Evolutionary conservation across 2,329 filamentous ascomycete species (phyloP), one percentile per base, ranked within the genome.

Genomic region (Aureobasidium melanogenum): DNA sequence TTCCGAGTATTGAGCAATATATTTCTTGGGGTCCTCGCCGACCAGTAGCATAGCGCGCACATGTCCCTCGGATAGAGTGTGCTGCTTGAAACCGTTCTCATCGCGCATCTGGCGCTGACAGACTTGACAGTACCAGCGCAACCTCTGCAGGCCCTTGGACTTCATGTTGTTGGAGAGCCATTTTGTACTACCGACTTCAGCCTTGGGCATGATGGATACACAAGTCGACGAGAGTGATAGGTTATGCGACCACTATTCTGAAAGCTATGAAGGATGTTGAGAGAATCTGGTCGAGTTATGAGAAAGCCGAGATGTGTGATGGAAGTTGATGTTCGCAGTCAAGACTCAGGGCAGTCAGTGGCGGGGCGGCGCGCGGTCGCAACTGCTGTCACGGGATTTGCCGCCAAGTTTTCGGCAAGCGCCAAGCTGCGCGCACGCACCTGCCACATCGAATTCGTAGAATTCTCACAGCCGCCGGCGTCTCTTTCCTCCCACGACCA

Each of bases 121-220:
- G 6, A 88, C 84, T 71, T 81, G 80, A 71, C 92, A 97, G 77
- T 92, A 97, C 89, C 91, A 99, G 72, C 93, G 84, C 59, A 99
- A 80, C 7, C 93, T 83, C 70, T 94, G 88, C 17, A 85, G 74
- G 44, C 86, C 86, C 73, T 90, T 88, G 65, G 85, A 83, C 76
- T 96, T 97, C 79, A 96, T 87, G 76, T 91, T 88, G 78, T 97
- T 97, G 75, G 84, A 85, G 63, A 97, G 82, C 73, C 90, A 84
- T 77, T 97, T 97, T n/a, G 88, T 91, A 61, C 87, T 89, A 65
- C 94, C 94, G 59, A 90, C 86, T 79, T 97, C 94, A 69, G 94
- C 94, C 79, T 89, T 90, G 39, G 54, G 54, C 61, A 62, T 62
- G 26, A 3, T 61, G 30, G 7, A 15, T 32, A 22, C 6, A 15